Evolutionary conservation across 352 stramenopile species (phyloP).

Genomic region (Phytopythium chamaehyphon): DNA sequence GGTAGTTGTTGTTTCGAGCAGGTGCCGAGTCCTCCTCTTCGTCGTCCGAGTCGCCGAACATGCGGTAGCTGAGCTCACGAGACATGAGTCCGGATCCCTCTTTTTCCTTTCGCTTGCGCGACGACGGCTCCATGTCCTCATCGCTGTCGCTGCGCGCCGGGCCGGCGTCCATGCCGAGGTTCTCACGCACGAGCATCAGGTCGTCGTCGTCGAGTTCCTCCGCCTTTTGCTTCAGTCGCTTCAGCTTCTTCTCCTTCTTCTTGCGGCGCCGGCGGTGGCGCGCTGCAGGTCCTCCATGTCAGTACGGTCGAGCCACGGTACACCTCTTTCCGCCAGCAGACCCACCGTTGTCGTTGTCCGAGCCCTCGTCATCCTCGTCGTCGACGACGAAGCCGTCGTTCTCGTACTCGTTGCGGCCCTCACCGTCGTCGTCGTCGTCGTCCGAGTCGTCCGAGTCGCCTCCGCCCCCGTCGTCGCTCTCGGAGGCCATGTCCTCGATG

Average conservation of each 20-base stretch:
- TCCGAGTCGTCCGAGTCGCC: conserved; percentile 60
- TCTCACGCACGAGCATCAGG: conserved; percentile 86
- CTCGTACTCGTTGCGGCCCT: conserved; percentile 88
- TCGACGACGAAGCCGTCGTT: conserved; percentile 88
- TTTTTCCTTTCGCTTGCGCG: conserved; percentile 62
- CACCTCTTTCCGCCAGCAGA: not conserved
- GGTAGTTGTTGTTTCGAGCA: conserved; percentile 70
- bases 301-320: not conserved
- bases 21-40: conserved; percentile 79
- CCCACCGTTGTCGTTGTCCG: conserved; percentile 67
- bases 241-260: conserved; percentile 88
- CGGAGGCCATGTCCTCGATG: conserved; percentile 87
- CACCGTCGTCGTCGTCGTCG: conserved; percentile 78
- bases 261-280: conserved; percentile 64
- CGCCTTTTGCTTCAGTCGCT: conserved; percentile 84
- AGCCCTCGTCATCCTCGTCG: conserved; percentile 72
- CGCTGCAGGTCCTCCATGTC: conserved; percentile 16
- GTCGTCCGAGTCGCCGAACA: conserved; percentile 88
- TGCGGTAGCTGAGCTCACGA: conserved; percentile 81
- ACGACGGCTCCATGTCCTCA: conserved; percentile 65
- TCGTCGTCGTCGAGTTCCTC: conserved; percentile 88
- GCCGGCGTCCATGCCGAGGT: conserved; percentile 83
- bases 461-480: conserved; percentile 72
- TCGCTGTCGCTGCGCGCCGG: conserved; percentile 70
- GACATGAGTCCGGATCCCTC: conserved; percentile 82